Percentiles rank a stretch among this genome's conserved stretches.
These are phyloP conservation scores for Toxicodendron radicans DNA, from an alignment of 345 rosid genomes.

Conservation along the genomic window DNA sequence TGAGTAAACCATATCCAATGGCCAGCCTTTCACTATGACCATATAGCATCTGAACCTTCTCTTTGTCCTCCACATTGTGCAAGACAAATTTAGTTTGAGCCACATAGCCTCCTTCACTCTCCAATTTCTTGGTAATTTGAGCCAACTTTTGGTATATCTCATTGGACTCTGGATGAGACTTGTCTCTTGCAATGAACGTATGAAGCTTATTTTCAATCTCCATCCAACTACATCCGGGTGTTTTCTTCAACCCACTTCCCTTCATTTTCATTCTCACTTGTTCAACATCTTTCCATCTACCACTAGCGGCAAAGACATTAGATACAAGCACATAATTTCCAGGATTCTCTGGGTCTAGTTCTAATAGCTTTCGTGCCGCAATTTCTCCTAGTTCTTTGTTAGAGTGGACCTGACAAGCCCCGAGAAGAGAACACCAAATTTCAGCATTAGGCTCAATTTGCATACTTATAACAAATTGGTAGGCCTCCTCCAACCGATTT, in stretches of 20 bases:
- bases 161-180: conserved; percentile 63
- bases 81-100: conserved; percentile 66
- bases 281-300: conserved; percentile 73
- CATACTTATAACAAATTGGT: conserved; percentile 64
- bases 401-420: conserved; percentile 74
- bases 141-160: conserved; percentile 53
- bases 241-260: conserved; percentile 69
- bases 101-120: conserved; percentile 64
- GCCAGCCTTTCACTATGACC: conserved; percentile 88
- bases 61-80: conserved; percentile 61
- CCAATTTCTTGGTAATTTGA: conserved; percentile 51
- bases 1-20: conserved; percentile 63
- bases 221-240: conserved; percentile 94
- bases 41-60: conserved; percentile 66
- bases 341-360: conserved; percentile 55
- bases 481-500: conserved; percentile 68
- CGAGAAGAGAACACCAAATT: conserved; percentile 87
- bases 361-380: conserved; percentile 61
- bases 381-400: conserved; percentile 67
- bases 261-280: conserved; percentile 65
- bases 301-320: conserved; percentile 69
- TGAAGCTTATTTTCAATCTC: conserved; percentile 67
- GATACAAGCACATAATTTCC: conserved; percentile 85
- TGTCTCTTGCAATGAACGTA: conserved; percentile 76
- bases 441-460: conserved; percentile 61